Base-by-base conservation (phyloP, 2,329 filamentous ascomycete species). In the Penicillium sp. region DNA sequence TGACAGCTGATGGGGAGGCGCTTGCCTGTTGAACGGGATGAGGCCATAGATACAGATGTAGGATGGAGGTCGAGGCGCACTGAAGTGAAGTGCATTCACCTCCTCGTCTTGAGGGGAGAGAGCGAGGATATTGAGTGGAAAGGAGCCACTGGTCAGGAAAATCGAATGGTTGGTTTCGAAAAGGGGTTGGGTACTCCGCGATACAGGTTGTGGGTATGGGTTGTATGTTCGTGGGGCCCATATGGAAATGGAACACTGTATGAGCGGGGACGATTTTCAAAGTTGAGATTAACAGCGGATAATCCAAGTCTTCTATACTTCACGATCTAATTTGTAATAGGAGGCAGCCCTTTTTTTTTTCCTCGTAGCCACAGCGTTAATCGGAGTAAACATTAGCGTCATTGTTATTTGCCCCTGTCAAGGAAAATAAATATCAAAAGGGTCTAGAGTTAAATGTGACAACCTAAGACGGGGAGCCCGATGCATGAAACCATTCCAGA, bases 1-100 rank as follows among this genome's bases (percentile, higher is more conserved):
- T 76, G 73, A 40, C 74, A 76, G 51, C 70, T 75, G 38, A 76
- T 70, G 11, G 74, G 74, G 25, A 75, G 64, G 10, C 73, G 68
- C 53, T 72, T 74, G 41, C 69, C 68, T 8, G 64, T 56, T 22
- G 68, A 63, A 12, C 67, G 69, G 41, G 62, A 65, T 42, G 65
- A 60, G 42, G 66, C 50, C 68, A 69, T 70, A 16, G 48, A 40
- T 43, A 69, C 69, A 16, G 48, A 40, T 43, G 28, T 6, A n/a
- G 30, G 25, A 17, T n/a, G n/a, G 28, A 26, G 22, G 19, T 26
- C 22, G 22, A 37, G 35, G 30, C 50, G 19, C 11, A 42, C 54
- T 22, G 40, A 12, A 37, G 6, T 11, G 9, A 11, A 44, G 37
- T 14, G 19, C 38, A 50, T 33, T 50, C 16, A 36, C 25, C 28